Evolutionary conservation across 2,329 filamentous ascomycete genomes (phyloP).

Genomic region (Diaporthe citrichinensis): DNA sequence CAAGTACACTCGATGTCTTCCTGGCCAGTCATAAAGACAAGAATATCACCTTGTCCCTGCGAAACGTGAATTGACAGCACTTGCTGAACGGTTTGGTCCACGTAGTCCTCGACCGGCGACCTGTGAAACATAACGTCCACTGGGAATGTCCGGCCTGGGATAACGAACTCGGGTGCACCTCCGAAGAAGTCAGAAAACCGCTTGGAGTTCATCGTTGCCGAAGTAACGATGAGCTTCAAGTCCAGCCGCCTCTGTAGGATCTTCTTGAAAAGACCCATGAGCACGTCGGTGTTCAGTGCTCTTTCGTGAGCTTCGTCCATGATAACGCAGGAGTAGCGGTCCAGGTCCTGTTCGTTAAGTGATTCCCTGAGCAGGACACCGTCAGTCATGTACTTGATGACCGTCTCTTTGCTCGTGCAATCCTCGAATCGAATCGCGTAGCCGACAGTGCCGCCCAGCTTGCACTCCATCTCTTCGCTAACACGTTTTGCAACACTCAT

Average conservation of each 20-base stretch:
- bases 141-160: constrained; percentile 95
- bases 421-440: constrained; percentile 99
- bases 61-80: constrained; percentile 96
- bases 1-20: constrained; percentile 99
- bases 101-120: constrained; percentile 96
- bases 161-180: constrained; percentile 95
- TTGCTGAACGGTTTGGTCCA: constrained; percentile 96
- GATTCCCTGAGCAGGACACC: constrained; percentile 95
- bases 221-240: constrained; percentile 96
- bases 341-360: constrained; percentile 90
- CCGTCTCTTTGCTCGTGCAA: constrained; percentile 94
- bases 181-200: constrained; percentile 97
- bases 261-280: constrained; percentile 99
- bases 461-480: constrained; percentile 97
- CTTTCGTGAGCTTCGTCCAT: constrained; percentile 99
- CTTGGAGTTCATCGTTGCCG: constrained; percentile 98
- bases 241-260: constrained; percentile 90
- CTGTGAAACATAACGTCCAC: constrained; percentile 97
- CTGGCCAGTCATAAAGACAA: constrained; percentile 99
- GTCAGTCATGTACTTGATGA: constrained; percentile 99
- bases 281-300: constrained; percentile 94
- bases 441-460: constrained; percentile 87
- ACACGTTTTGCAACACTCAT: constrained; percentile 99
- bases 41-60: constrained; percentile 91
- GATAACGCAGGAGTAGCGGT: constrained; percentile 97